A percentile compares a stretch with the other conserved stretches of the same genome.
phyloP scores from a whole-genome alignment of 495 filamentous ascomycete genomes.

The Neurospora sp. region DNA sequence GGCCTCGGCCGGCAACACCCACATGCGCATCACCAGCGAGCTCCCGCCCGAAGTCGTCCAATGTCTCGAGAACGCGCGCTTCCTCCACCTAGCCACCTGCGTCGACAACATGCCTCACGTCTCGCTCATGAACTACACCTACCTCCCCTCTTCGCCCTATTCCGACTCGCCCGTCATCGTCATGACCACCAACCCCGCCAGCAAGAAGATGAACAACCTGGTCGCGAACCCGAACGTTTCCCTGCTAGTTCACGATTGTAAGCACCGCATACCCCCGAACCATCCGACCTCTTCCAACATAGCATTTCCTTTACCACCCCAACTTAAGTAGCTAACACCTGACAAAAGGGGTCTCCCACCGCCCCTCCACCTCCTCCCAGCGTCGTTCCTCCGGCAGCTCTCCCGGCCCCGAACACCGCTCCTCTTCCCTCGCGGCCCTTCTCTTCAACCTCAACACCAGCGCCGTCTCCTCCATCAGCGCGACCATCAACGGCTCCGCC shows the following conservation, averaged over 20 bases:
- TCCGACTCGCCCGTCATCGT: slow-evolving; percentile 62
- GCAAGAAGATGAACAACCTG: slow-evolving; percentile 82
- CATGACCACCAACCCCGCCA: slow-evolving; percentile 86
- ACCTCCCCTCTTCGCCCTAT: slow-evolving; percentile 76
- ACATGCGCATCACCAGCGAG: slow-evolving; percentile 54
- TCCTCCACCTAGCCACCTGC: slow-evolving; percentile 92
- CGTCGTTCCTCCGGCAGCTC: slow-evolving; percentile 48
- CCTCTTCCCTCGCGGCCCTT: slow-evolving; percentile 60
- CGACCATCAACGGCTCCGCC: slow-evolving; percentile 82
- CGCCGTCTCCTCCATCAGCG: slow-evolving; percentile 78
- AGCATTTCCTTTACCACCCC: background rate
- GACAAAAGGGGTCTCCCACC: slow-evolving; percentile 65
- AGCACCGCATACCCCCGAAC: background rate
- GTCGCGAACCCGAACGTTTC: slow-evolving; percentile 81
- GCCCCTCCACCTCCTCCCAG: slow-evolving; percentile 68
- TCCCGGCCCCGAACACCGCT: slow-evolving; percentile 51
- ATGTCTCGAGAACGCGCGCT: slow-evolving; percentile 89
- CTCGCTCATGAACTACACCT: slow-evolving; percentile 98
- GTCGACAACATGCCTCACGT: slow-evolving; percentile 77
- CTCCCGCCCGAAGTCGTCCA: slow-evolving; percentile 78
- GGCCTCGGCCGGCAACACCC: slow-evolving; percentile 59
- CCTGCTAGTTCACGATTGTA: slow-evolving; percentile 92
- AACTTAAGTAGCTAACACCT: background rate
- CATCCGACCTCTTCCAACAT: background rate
- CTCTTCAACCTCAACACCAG: slow-evolving; percentile 85